Evolutionary conservation across 768 basidiomycete genomes (phyloP).

Genomic region (Fistulinella prunicolor): DNA sequence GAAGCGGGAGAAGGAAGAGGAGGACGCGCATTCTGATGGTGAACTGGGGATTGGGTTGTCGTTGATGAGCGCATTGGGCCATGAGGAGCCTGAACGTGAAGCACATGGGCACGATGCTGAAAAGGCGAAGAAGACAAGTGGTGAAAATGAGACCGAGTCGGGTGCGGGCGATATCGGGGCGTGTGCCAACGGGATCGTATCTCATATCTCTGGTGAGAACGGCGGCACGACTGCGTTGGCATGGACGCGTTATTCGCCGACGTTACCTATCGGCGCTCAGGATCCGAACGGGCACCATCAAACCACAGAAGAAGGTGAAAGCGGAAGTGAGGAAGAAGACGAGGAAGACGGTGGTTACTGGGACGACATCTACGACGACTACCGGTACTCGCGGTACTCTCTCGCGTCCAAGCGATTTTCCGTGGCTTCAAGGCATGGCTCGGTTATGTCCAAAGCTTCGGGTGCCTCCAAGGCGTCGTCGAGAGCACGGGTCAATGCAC

Average conservation of each 20-base stretch:
- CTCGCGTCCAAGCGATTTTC: slow-evolving; percentile 36
- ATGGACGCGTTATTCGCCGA: slow-evolving; percentile 31
- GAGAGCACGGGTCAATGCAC: slow-evolving; percentile 19
- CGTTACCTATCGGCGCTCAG: slow-evolving; percentile 14
- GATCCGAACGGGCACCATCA: not conserved
- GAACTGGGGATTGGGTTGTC: slow-evolving; percentile 69
- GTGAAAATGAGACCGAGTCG: not conserved
- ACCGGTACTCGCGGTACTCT: slow-evolving; percentile 67
- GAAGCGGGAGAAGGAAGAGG: not conserved
- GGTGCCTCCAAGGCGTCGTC: slow-evolving; percentile 27
- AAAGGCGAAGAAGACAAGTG: slow-evolving; percentile 1
- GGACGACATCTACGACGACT: slow-evolving; percentile 83
- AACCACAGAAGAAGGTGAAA: slow-evolving; percentile 7
- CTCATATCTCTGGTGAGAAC: not conserved
- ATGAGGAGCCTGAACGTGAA: slow-evolving; percentile 27
- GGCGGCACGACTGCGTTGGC: slow-evolving; percentile 16
- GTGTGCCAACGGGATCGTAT: slow-evolving; percentile 3
- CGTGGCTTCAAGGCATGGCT: slow-evolving; percentile 22
- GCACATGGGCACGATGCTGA: slow-evolving; percentile 4
- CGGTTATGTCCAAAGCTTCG: slow-evolving; percentile 20
- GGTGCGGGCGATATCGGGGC: slow-evolving; percentile 3
- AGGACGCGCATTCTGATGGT: slow-evolving; percentile 48
- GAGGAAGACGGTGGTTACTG: slow-evolving; percentile 44
- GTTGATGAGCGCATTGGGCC: slow-evolving; percentile 51
- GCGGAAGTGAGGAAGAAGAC: slow-evolving; percentile 18